Evolutionary conservation across 2,329 filamentous ascomycete species (phyloP).

Genomic region (Monosporascus sp.): DNA sequence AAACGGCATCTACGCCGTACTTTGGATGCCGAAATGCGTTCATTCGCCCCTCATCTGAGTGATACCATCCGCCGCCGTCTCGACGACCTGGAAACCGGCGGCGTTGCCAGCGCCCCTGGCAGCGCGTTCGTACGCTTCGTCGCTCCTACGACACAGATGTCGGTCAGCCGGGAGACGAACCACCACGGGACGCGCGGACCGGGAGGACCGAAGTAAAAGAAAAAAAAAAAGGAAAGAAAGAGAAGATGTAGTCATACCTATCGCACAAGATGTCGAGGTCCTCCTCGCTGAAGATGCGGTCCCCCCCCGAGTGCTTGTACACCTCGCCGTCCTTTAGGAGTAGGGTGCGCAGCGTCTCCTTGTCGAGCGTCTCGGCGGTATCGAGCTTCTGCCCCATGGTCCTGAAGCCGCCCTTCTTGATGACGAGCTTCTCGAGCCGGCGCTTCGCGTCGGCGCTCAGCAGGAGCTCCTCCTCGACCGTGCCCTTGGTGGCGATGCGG

Average conservation of each 20-base stretch:
- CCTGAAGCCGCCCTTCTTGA: slow-evolving; percentile 84
- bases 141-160: slow-evolving; percentile 34
- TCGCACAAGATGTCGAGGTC: slow-evolving; percentile 79
- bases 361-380: slow-evolving; percentile 48
- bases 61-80: slow-evolving; percentile 60
- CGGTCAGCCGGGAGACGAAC: background rate
- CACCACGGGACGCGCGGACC: background rate
- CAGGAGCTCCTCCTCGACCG: slow-evolving; percentile 83
- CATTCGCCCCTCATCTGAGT: slow-evolving; percentile 19
- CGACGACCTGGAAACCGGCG: slow-evolving; percentile 70
- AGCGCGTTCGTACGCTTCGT: slow-evolving; percentile 61
- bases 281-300: slow-evolving; percentile 64
- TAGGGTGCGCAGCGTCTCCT: slow-evolving; percentile 56
- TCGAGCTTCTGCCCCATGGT: slow-evolving; percentile 60
- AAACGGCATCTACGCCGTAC: too few species aligned
- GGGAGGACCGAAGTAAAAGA: background rate
- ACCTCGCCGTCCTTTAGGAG: slow-evolving; percentile 68
- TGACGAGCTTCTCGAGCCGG: slow-evolving; percentile 87
- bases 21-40: background rate
- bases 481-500: slow-evolving; percentile 86
- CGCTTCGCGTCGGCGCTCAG: slow-evolving; percentile 88
- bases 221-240: background rate
- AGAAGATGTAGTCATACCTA: slow-evolving; percentile 34
- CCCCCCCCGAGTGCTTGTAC: slow-evolving; percentile 52
- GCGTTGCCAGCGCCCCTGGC: slow-evolving; percentile 73